Evolutionary conservation across 306 rosid species (phyloP).

Genomic region (Rosa multiflora): DNA sequence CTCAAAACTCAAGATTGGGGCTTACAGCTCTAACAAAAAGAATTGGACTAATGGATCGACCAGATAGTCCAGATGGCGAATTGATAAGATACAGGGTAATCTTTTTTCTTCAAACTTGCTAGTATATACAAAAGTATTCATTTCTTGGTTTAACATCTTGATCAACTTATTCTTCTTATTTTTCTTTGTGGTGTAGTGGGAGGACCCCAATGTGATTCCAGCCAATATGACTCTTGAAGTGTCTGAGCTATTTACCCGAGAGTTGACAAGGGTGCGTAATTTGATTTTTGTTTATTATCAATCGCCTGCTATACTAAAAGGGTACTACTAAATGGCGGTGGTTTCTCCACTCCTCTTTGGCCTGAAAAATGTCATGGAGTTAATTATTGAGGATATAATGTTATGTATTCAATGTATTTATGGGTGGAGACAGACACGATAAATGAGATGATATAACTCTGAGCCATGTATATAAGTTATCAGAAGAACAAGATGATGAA

Average conservation of each 20-base stretch:
- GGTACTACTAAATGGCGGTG: background rate
- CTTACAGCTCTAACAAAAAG: constrained; percentile 71
- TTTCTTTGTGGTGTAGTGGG: constrained; percentile 64
- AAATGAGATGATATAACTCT: background rate
- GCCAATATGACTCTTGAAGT: constrained; percentile 79
- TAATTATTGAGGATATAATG: background rate
- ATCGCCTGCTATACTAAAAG: constrained; percentile 14
- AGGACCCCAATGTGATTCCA: constrained; percentile 87
- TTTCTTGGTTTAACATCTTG: background rate
- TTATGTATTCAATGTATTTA: background rate
- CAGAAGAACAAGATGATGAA: background rate
- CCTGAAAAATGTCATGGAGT: background rate
- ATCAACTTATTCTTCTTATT: constrained; percentile 25
- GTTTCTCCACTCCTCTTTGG: background rate
- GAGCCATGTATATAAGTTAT: background rate
- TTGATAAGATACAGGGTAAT: constrained; percentile 90
- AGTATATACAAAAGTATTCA: background rate
- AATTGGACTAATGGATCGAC: constrained; percentile 68
- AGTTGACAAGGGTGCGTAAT: constrained; percentile 79
- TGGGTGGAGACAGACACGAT: background rate
- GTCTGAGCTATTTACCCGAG: constrained; percentile 92
- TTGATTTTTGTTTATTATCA: constrained; percentile 29
- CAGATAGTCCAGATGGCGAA: constrained; percentile 84
- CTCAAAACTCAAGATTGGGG: constrained; percentile 87
- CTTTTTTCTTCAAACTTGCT: constrained; percentile 24